phyloP scores from a whole-genome alignment of 805 yeast species.

The Zygoascus biomembranicola region DNA sequence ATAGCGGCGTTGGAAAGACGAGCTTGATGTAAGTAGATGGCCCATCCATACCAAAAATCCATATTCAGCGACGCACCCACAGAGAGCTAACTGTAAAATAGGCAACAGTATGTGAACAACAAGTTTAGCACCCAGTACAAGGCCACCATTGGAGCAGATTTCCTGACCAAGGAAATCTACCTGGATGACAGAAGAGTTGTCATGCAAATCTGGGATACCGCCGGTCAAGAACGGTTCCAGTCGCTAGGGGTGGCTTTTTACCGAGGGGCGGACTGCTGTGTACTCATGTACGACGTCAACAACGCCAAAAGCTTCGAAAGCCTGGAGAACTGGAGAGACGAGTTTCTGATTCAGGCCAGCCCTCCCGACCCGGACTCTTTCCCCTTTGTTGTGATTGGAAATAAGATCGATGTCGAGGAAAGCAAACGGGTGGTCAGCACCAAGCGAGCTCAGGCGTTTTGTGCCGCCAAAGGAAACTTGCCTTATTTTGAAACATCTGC shows the following conservation, averaged over 20 bases:
- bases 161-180: constrained; percentile 79
- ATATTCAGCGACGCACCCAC: neutral
- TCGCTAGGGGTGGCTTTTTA: constrained; percentile 94
- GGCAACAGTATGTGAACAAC: constrained; percentile 88
- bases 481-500: constrained; percentile 98
- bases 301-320: constrained; percentile 89
- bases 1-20: constrained; percentile 96
- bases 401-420: constrained; percentile 92
- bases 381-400: constrained; percentile 93
- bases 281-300: constrained; percentile 90
- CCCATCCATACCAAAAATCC: neutral
- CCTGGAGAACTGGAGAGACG: constrained; percentile 89
- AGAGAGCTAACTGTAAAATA: no score
- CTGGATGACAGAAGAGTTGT: constrained; percentile 79
- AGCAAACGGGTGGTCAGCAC: constrained; percentile 64
- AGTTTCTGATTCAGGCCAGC: constrained; percentile 86
- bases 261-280: constrained; percentile 98
- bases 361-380: constrained; percentile 90
- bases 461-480: constrained; percentile 61
- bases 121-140: constrained; percentile 93
- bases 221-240: constrained; percentile 97
- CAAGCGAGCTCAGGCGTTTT: constrained; percentile 54
- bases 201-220: constrained; percentile 91
- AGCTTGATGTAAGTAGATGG: constrained; percentile 54
- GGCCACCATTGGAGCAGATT: constrained; percentile 97